Evolutionary conservation across 345 rosid genomes (phyloP).

Genomic region (Citrus australasica): DNA sequence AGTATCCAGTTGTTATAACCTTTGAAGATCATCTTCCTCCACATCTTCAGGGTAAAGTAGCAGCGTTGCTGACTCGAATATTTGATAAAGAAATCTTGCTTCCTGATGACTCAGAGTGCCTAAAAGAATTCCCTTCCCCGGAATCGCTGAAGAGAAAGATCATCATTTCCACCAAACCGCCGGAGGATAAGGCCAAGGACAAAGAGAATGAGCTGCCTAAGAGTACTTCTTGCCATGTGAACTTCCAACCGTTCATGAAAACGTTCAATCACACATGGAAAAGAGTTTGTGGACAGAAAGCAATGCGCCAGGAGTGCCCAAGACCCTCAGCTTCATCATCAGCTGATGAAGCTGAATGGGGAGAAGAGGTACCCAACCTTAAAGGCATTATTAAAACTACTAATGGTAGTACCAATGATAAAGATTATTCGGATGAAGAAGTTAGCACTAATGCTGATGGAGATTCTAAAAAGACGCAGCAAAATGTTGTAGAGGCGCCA

Average conservation of each 20-base stretch:
- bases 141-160: conserved; percentile 56
- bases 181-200: conserved; percentile 62
- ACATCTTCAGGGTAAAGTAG: not conserved
- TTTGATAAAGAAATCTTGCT: conserved; percentile 72
- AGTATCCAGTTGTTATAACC: not conserved
- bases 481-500: not conserved
- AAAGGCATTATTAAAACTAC: not conserved
- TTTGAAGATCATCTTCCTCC: not conserved
- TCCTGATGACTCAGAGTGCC: conserved; percentile 50
- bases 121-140: conserved; percentile 81
- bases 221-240: too few species aligned
- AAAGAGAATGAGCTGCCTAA: conserved; percentile 24
- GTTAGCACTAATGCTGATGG: too few species aligned
- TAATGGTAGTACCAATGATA: too few species aligned
- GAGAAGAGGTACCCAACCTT: not conserved
- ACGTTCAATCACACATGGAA: too few species aligned
- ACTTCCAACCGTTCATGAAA: too few species aligned
- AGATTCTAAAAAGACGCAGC: too few species aligned
- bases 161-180: conserved; percentile 94
- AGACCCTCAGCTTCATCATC: too few species aligned
- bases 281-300: too few species aligned
- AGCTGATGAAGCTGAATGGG: not conserved
- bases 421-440: too few species aligned
- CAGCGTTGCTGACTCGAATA: conserved; percentile 39
- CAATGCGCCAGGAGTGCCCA: too few species aligned